Percentiles rank a stretch among this genome's conserved stretches.
Evolutionary conservation across 805 yeast genomes (phyloP).

Genomic region (Pachysolen tannophilus): DNA sequence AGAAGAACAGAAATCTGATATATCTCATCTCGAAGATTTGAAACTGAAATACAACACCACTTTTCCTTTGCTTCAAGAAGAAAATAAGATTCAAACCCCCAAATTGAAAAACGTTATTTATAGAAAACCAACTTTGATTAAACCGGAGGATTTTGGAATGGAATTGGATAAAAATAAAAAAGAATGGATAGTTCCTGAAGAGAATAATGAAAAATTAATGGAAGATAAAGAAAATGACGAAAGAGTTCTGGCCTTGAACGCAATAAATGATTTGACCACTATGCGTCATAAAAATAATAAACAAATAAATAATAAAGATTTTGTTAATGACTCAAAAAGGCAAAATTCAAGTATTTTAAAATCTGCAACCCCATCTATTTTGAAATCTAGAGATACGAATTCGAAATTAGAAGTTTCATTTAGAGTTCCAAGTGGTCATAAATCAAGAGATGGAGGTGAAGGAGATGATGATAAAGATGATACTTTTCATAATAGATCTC

Average conservation of each 20-base stretch:
- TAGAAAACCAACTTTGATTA: slow-evolving; percentile 4
- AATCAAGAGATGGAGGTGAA: slow-evolving; percentile 14
- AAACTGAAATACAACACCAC: slow-evolving; percentile 4
- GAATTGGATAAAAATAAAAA: slow-evolving; percentile 1
- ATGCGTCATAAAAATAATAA: neutral
- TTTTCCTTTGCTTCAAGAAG: slow-evolving; percentile 3
- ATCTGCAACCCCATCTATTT: neutral
- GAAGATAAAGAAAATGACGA: slow-evolving; percentile 3
- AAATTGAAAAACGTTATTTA: slow-evolving; percentile 3
- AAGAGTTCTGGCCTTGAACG: slow-evolving; percentile 5
- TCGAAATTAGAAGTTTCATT: slow-evolving; percentile 29
- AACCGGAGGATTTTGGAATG: slow-evolving; percentile 8
- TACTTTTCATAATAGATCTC: neutral
- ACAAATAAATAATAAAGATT: too few relatives aligned
- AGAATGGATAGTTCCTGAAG: slow-evolving; percentile 5
- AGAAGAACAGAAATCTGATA: too few relatives aligned
- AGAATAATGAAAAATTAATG: neutral
- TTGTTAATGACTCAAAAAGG: neutral
- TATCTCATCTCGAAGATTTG: neutral
- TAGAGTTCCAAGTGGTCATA: slow-evolving; percentile 23
- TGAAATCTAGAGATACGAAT: slow-evolving; percentile 4
- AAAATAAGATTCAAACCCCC: slow-evolving; percentile 6
- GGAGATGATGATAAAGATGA: slow-evolving; percentile 11
- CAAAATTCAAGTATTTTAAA: slow-evolving; percentile 4
- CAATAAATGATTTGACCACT: slow-evolving; percentile 8